Conservation (phyloP, 140 eudicot genomes). For the Oenanthe javanica region DNA sequence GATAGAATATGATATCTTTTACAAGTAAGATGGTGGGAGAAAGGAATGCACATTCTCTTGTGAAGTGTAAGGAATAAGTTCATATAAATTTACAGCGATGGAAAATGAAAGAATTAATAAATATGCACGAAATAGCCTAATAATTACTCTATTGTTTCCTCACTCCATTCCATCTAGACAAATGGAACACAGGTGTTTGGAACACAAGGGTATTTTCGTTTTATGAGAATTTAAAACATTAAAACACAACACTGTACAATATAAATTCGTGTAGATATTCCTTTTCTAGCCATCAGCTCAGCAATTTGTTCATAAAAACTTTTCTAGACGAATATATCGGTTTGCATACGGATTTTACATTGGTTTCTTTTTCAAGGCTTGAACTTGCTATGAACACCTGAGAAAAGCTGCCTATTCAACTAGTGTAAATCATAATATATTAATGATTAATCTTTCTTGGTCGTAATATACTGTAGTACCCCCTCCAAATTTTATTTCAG, state of each 20-base stretch:
- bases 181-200: too few relatives aligned
- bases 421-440: not conserved
- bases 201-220: not conserved
- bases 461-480: not conserved
- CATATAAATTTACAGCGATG: too few relatives aligned
- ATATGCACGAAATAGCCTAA: not conserved
- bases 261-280: not conserved
- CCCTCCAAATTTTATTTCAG: not conserved
- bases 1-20: not conserved
- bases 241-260: not conserved
- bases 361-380: not conserved
- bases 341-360: not conserved
- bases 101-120: not conserved
- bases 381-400: not conserved
- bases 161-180: not conserved
- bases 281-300: not conserved
- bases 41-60: not conserved
- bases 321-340: not conserved
- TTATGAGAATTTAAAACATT: too few relatives aligned
- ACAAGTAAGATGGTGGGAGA: not conserved
- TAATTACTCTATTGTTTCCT: not conserved
- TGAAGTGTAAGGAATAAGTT: too few relatives aligned
- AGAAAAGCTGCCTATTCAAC: not conserved
- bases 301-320: not conserved
- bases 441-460: not conserved